Evolutionary conservation across 495 filamentous ascomycete genomes (phyloP).

Genomic region (Cairneyella variabilis): DNA sequence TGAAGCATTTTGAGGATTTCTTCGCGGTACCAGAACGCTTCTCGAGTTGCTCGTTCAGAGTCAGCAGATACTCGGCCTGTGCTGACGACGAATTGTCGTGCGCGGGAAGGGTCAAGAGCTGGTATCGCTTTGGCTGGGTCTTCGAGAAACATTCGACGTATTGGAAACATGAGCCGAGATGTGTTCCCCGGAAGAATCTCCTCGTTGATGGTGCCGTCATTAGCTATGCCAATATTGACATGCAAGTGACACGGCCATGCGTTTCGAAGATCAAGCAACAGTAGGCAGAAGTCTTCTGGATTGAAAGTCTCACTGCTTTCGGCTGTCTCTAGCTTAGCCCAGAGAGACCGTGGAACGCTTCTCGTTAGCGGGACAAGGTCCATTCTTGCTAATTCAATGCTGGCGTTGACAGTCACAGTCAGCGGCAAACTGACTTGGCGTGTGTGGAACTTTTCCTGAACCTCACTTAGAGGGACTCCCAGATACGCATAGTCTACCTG

Average conservation of each 20-base stretch:
- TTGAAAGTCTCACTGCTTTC: constrained; percentile 24
- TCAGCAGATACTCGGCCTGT: constrained; percentile 73
- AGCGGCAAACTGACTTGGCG: constrained; percentile 77
- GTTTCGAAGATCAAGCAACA: constrained; percentile 83
- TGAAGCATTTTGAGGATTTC: constrained; percentile 68
- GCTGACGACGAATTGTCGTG: constrained; percentile 86
- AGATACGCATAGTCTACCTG: constrained; percentile 81
- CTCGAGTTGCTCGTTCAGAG: constrained; percentile 69
- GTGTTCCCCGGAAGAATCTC: constrained; percentile 76
- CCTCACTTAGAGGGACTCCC: constrained; percentile 56
- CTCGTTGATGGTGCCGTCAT: constrained; percentile 27
- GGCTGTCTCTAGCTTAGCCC: constrained; percentile 23
- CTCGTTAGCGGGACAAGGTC: constrained; percentile 71
- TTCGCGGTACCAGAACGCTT: constrained; percentile 92
- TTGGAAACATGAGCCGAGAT: constrained; percentile 68
- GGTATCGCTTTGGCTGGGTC: constrained; percentile 78
- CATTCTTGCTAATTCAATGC: constrained; percentile 71
- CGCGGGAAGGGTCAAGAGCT: constrained; percentile 67
- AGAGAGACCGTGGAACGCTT: constrained; percentile 44
- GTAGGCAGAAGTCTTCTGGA: constrained; percentile 66
- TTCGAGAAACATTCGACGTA: constrained; percentile 71
- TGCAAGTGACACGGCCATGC: constrained; percentile 76
- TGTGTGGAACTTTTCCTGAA: constrained; percentile 72
- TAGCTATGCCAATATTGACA: constrained; percentile 44
- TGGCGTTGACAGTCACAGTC: constrained; percentile 87